phyloP scores from a whole-genome alignment of 306 rosid genomes.

The Elaeagnus macrophylla region DNA sequence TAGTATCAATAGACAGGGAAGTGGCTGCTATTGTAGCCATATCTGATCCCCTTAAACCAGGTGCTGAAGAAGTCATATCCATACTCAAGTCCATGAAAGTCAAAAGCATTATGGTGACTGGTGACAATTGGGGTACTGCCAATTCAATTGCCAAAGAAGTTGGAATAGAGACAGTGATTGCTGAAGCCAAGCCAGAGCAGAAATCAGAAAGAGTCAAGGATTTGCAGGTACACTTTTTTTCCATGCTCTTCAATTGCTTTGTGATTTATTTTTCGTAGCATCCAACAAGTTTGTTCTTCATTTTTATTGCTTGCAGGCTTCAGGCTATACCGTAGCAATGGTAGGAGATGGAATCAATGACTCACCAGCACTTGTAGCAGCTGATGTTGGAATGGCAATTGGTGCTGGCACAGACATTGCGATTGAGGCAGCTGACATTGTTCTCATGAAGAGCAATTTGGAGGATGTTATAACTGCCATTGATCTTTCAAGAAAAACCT shows the following conservation, averaged over 20 bases:
- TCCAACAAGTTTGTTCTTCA: neutral
- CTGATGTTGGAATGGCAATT: slow-evolving; percentile 65
- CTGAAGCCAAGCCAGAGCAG: slow-evolving; percentile 56
- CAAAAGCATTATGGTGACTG: slow-evolving; percentile 62
- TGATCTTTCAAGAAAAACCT: slow-evolving; percentile 59
- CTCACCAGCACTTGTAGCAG: slow-evolving; percentile 73
- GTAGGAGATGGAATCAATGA: slow-evolving; percentile 76
- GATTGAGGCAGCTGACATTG: slow-evolving; percentile 71
- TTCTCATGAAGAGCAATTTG: slow-evolving; percentile 62
- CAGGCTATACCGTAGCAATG: slow-evolving; percentile 53
- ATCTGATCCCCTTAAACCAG: slow-evolving; percentile 60
- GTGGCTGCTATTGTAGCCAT: slow-evolving; percentile 47
- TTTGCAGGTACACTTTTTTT: slow-evolving; percentile 35
- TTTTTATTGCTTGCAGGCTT: slow-evolving; percentile 18
- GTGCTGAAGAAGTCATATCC: slow-evolving; percentile 43
- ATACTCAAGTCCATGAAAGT: slow-evolving; percentile 57
- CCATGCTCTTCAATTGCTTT: too few species aligned
- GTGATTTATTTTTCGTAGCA: neutral
- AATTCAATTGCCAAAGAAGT: slow-evolving; percentile 57
- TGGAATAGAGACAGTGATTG: slow-evolving; percentile 44
- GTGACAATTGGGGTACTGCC: slow-evolving; percentile 74
- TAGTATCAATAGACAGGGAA: slow-evolving; percentile 43
- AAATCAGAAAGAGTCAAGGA: slow-evolving; percentile 55
- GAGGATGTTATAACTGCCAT: slow-evolving; percentile 62
- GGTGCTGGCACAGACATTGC: slow-evolving; percentile 80